Conservation (phyloP, 139 green algal species). For the Closterium sp. region DNA sequence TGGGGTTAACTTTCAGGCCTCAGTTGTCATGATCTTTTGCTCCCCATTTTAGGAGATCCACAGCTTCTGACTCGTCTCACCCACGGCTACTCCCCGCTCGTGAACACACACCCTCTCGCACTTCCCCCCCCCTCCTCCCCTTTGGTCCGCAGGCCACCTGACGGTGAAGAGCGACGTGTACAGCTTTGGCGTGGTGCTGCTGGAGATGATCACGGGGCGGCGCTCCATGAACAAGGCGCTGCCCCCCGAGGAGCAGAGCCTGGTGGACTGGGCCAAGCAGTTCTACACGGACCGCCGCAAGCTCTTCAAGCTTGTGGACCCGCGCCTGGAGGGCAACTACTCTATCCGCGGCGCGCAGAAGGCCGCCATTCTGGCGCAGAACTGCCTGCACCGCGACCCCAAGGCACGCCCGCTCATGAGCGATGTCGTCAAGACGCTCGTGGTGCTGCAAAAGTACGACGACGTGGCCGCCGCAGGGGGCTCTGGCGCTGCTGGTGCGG, state of each 20-base stretch:
- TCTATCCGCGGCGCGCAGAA: constrained; percentile 24
- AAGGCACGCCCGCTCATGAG: constrained; percentile 22
- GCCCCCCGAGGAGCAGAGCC: constrained; percentile 14
- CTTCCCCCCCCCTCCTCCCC: too few species aligned
- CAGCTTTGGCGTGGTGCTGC: constrained; percentile 61
- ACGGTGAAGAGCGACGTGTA: constrained; percentile 63
- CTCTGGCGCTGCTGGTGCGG: neutral
- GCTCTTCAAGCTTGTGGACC: constrained; percentile 37
- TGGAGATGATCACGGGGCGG: constrained; percentile 63
- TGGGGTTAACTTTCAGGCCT: neutral
- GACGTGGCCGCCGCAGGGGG: constrained; percentile 16
- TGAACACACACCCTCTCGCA: neutral
- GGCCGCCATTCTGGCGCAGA: constrained; percentile 1
- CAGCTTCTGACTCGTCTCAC: neutral
- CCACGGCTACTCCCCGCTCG: too few species aligned
- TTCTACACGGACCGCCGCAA: constrained; percentile 19
- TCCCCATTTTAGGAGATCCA: neutral
- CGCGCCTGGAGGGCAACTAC: constrained; percentile 40
- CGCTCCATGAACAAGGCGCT: constrained; percentile 23
- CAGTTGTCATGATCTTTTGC: neutral
- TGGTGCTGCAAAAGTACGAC: neutral
- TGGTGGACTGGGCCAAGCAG: constrained; percentile 28
- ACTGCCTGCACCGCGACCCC: constrained; percentile 24
- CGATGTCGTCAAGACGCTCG: constrained; percentile 7
- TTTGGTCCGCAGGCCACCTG: constrained; percentile 43